Evolutionary conservation across 805 yeast genomes (phyloP).

Genomic region (Phaffomyces opuntiae): DNA sequence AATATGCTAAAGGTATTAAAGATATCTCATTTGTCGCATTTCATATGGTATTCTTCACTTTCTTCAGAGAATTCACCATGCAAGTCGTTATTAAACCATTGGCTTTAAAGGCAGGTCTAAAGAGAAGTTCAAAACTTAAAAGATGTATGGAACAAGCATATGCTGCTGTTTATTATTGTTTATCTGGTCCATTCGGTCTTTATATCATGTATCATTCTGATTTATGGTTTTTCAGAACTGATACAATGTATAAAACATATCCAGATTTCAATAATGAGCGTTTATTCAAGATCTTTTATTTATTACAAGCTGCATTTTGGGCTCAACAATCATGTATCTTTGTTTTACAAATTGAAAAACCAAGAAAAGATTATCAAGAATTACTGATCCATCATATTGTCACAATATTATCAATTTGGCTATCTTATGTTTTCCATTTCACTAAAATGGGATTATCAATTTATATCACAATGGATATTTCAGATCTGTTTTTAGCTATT

Average conservation of each 20-base stretch:
- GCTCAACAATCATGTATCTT: slow-evolving; percentile 88
- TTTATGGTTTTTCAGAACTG: slow-evolving; percentile 84
- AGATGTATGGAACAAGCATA: slow-evolving; percentile 94
- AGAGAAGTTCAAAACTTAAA: slow-evolving; percentile 43
- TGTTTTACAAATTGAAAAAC: slow-evolving; percentile 81
- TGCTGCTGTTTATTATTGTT: slow-evolving; percentile 70
- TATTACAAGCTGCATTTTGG: slow-evolving; percentile 96
- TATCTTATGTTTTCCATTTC: slow-evolving; percentile 89
- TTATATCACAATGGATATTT: slow-evolving; percentile 92
- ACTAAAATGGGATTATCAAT: slow-evolving; percentile 92
- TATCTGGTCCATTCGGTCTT: slow-evolving; percentile 80
- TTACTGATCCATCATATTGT: slow-evolving; percentile 89
- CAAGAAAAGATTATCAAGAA: slow-evolving; percentile 89
- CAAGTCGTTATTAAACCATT: slow-evolving; percentile 70
- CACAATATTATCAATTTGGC: slow-evolving; percentile 80
- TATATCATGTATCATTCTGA: slow-evolving; percentile 82
- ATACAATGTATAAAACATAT: slow-evolving; percentile 68
- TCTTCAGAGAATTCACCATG: slow-evolving; percentile 87
- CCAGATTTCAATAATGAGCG: slow-evolving; percentile 76
- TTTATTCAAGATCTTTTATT: slow-evolving; percentile 71
- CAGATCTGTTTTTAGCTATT: slow-evolving; percentile 79
- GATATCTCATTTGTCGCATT: slow-evolving; percentile 77
- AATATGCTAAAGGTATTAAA: slow-evolving; percentile 81
- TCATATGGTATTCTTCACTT: slow-evolving; percentile 83
- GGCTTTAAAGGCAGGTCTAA: slow-evolving; percentile 48